Base-by-base conservation (phyloP, 148 eudicot species). In the Chenopodium formosanum region DNA sequence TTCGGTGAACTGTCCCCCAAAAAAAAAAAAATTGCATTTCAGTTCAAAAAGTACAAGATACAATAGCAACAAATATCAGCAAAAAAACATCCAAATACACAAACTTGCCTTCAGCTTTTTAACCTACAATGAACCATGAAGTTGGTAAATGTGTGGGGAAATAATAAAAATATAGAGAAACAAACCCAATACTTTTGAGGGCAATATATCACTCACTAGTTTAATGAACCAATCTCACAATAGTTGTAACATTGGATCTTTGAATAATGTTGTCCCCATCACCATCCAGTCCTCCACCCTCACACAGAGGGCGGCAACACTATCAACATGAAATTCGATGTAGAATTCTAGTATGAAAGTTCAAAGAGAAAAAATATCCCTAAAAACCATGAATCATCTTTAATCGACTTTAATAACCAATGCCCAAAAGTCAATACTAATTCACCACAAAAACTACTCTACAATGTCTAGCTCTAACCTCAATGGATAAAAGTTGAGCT, bases 1-100 rank as follows among this genome's bases (percentile, higher is more conserved):
- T 75, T 82, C 86, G 34, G 84, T 83, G 73, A 83, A 91, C 97
- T 95, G 91, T 29, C 74, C 83, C 65, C 32, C 50, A 44, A 60
- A 46, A 12, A 75, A 2, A 56, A 34, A 14, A 78, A 58, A 22
- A 6, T 25, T 1, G 11, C 4, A 29, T 67, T 27, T 58, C 82
- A 80, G 76, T 25, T 56, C 23, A 5, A 79, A 71, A 71, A 29
- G 16, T 56, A 44, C 23, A 4, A 12, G 3, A 53, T 19, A 7
- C 53, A 44, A 27, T 14, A 37, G 20, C 4, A 27, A 56, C 10
- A 37, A 9, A 70, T 7, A 14, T 71, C 23, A 40, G 25, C 46
- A 32, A 37, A 7, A 32, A 68, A 71, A 8, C 25, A 4, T 6
- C 25, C 13, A 37, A 71, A 9, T 20, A 19, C 11, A 67, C 16